phyloP scores from a whole-genome alignment of 768 basidiomycete species.

The Trametopsis cervina region DNA sequence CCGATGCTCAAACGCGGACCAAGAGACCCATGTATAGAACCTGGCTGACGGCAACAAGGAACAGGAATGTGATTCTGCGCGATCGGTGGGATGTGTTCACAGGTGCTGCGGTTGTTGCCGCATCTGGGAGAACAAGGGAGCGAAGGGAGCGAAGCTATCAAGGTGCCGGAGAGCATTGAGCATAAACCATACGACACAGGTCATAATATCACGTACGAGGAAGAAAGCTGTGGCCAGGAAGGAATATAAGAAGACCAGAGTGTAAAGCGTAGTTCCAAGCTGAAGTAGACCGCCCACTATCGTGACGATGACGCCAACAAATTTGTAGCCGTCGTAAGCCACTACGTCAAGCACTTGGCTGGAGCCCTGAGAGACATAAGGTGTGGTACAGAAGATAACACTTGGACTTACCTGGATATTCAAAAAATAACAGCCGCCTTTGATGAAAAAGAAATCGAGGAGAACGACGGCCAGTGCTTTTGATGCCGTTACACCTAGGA shows the following conservation, averaged over 20 bases:
- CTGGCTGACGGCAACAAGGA: constrained; percentile 79
- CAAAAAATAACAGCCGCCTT: constrained; percentile 88
- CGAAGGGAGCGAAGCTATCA: constrained; percentile 87
- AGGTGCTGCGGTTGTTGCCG: constrained; percentile 47
- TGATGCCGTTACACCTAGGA: constrained; percentile 81
- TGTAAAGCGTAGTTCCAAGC: constrained; percentile 55
- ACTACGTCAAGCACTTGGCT: constrained; percentile 74
- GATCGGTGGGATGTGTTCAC: constrained; percentile 72
- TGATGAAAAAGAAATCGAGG: constrained; percentile 84
- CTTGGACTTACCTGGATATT: constrained; percentile 49
- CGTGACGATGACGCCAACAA: constrained; percentile 87
- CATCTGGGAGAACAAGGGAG: constrained; percentile 85
- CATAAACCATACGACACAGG: not conserved
- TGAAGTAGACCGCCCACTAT: constrained; percentile 66
- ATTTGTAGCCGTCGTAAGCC: constrained; percentile 96
- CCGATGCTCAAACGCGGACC: constrained; percentile 62
- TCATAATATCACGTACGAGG: constrained; percentile 47
- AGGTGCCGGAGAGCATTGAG: not conserved
- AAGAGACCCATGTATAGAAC: constrained; percentile 82
- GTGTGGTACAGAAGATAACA: not conserved
- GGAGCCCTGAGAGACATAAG: constrained; percentile 35
- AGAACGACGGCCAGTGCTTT: constrained; percentile 80
- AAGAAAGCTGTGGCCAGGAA: constrained; percentile 92
- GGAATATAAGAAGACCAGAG: constrained; percentile 71
- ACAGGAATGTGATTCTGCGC: constrained; percentile 84